Evolutionary conservation across 352 stramenopile genomes (phyloP).

Genomic region (Globisporangium carolinianum): DNA sequence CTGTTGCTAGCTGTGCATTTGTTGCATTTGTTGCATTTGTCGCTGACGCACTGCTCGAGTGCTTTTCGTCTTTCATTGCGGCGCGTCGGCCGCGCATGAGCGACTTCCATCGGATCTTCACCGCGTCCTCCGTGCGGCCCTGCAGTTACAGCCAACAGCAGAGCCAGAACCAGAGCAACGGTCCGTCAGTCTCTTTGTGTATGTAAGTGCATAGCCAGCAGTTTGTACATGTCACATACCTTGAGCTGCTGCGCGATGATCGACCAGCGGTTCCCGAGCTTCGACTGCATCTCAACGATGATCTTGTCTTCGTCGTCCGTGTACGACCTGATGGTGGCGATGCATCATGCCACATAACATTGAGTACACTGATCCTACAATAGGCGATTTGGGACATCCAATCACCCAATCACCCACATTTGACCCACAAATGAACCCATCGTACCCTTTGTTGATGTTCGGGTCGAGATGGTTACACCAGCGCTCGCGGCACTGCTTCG

Average conservation of each 20-base stretch:
- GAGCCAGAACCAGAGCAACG: no score
- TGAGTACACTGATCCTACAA: no score
- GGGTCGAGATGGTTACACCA: slow-evolving; percentile 91
- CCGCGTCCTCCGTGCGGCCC: slow-evolving; percentile 88
- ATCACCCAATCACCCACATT: background rate
- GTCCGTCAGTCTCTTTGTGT: no score
- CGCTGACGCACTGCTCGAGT: background rate
- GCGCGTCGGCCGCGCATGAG: slow-evolving; percentile 75
- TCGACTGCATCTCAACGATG: slow-evolving; percentile 90
- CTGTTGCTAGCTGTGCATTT: background rate
- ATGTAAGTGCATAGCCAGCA: background rate
- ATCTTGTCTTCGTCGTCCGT: slow-evolving; percentile 90
- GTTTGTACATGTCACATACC: slow-evolving; percentile 19
- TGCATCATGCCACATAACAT: no score
- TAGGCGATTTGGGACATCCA: background rate
- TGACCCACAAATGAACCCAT: background rate
- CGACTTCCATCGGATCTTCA: slow-evolving; percentile 93
- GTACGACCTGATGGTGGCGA: slow-evolving; percentile 43
- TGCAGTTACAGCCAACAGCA: slow-evolving; percentile 9
- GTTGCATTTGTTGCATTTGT: no score
- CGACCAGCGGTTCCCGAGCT: slow-evolving; percentile 89
- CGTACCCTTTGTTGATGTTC: slow-evolving; percentile 90
- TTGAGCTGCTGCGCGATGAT: slow-evolving; percentile 89
- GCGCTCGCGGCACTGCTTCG: slow-evolving; percentile 90
- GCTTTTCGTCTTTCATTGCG: slow-evolving; percentile 62